Conservation (phyloP, 352 stramenopile genomes). For the Phytophthora multivora region DNA sequence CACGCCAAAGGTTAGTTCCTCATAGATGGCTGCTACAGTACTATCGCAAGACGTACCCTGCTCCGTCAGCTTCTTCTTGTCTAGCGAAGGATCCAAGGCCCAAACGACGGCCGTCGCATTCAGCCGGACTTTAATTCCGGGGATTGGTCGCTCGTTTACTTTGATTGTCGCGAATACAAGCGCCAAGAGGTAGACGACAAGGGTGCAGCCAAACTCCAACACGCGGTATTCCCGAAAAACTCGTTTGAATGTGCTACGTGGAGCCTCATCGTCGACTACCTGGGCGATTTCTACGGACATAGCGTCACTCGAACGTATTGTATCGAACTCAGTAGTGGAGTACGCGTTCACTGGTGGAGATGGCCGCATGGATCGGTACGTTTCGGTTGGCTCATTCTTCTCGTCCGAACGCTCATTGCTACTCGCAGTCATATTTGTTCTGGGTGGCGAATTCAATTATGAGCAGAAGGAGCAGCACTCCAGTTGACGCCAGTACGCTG, state of each 20-base stretch:
- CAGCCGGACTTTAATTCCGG: constrained; percentile 48
- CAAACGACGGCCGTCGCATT: constrained; percentile 43
- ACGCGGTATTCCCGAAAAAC: constrained; percentile 36
- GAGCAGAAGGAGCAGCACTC: background rate
- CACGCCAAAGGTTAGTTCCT: background rate
- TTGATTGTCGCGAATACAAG: constrained; percentile 56
- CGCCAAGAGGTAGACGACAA: constrained; percentile 49
- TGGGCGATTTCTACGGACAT: background rate
- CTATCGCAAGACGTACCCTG: constrained; percentile 20
- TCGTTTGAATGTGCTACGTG: background rate
- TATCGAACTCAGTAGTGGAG: background rate
- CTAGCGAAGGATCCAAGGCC: constrained; percentile 53
- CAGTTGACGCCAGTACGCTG: background rate
- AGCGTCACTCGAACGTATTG: background rate
- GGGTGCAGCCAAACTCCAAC: constrained; percentile 57
- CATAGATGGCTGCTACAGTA: background rate
- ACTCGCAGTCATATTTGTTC: background rate
- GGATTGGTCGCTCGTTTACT: constrained; percentile 64
- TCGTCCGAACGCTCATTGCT: background rate
- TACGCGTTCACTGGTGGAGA: background rate
- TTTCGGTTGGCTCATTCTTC: background rate
- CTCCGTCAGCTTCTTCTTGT: constrained; percentile 52
- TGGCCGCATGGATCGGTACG: background rate
- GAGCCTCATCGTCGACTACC: background rate
- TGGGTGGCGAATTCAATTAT: background rate